Percentiles rank a stretch among this genome's conserved stretches.
Evolutionary conservation across 2,329 filamentous ascomycete genomes (phyloP).

Genomic region (Trichoderma atroviride): DNA sequence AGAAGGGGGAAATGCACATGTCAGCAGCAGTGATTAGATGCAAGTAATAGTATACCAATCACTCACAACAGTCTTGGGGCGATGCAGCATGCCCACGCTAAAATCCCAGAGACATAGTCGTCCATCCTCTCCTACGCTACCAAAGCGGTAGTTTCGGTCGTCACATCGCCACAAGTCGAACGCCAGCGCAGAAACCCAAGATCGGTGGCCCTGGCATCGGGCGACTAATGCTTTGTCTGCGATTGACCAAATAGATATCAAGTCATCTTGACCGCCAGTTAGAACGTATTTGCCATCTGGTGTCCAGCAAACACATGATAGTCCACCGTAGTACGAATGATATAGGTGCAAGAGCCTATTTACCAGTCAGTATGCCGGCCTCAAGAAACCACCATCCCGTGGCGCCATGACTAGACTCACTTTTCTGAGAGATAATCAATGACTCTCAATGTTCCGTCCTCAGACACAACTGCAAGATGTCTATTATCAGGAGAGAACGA

Average conservation of each 20-base stretch:
- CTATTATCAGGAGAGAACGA: constrained; percentile 88
- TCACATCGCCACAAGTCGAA: constrained; percentile 98
- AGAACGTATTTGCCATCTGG: constrained; percentile 95
- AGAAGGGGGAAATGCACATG: not conserved
- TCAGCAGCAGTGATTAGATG: not conserved
- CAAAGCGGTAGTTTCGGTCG: constrained; percentile 91
- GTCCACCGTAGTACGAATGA: constrained; percentile 88
- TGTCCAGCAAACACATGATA: constrained; percentile 95
- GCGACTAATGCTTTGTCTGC: constrained; percentile 83
- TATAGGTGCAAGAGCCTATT: constrained; percentile 80
- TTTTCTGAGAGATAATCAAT: constrained; percentile 91
- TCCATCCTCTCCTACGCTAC: constrained; percentile 93
- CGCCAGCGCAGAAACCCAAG: constrained; percentile 89
- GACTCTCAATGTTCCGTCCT: constrained; percentile 86
- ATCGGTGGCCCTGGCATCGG: constrained; percentile 91
- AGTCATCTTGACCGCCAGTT: constrained; percentile 92
- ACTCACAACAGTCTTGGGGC: constrained; percentile 76
- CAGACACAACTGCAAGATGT: constrained; percentile 86
- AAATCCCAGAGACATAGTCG: constrained; percentile 95
- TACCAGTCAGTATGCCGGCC: constrained; percentile 25
- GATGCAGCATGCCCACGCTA: constrained; percentile 91
- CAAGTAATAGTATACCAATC: not conserved
- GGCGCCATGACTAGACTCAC: constrained; percentile 51
- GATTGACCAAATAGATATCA: constrained; percentile 94
- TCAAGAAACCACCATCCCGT: not conserved